phyloP scores from a whole-genome alignment of 164 flowering plant genomes.

The Buxus sempervirens region DNA sequence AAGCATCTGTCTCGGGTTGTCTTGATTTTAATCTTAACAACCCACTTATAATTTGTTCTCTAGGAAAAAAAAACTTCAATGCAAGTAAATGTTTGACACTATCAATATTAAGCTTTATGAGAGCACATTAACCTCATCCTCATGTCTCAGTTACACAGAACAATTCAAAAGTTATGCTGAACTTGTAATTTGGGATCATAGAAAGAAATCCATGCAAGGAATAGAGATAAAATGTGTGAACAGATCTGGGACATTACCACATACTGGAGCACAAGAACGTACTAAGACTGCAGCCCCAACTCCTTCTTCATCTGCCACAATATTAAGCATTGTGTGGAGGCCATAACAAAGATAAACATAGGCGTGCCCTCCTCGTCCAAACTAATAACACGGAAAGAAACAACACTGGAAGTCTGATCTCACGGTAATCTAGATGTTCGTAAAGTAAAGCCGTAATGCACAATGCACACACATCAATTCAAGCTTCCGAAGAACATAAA shows the following conservation, averaged over 20 bases:
- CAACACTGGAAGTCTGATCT: too few relatives aligned
- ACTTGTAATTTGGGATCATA: background rate
- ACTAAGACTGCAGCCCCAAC: conserved; percentile 91
- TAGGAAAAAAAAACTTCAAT: too few relatives aligned
- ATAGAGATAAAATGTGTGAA: background rate
- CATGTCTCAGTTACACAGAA: background rate
- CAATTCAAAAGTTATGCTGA: background rate
- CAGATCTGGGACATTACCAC: conserved; percentile 44
- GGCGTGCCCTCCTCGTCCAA: conserved; percentile 95
- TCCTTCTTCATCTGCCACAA: conserved; percentile 95
- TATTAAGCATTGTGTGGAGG: conserved; percentile 86
- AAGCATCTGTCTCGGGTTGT: background rate
- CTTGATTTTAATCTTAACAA: background rate
- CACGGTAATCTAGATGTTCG: background rate
- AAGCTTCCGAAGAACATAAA: too few relatives aligned
- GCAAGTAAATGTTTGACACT: background rate
- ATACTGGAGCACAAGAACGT: conserved; percentile 84
- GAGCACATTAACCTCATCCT: background rate
- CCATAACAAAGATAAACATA: conserved; percentile 98
- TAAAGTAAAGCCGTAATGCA: background rate
- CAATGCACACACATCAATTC: too few relatives aligned
- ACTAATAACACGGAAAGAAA: conserved; percentile 31
- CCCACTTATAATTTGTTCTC: too few relatives aligned
- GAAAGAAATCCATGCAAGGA: background rate
- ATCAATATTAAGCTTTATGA: too few relatives aligned